Percentiles rank a stretch among this genome's conserved stretches.
These are phyloP conservation scores for Sanghuangporus sanghuang DNA, from an alignment of 1,284 basidiomycete genomes.

Conservation along the genomic window DNA sequence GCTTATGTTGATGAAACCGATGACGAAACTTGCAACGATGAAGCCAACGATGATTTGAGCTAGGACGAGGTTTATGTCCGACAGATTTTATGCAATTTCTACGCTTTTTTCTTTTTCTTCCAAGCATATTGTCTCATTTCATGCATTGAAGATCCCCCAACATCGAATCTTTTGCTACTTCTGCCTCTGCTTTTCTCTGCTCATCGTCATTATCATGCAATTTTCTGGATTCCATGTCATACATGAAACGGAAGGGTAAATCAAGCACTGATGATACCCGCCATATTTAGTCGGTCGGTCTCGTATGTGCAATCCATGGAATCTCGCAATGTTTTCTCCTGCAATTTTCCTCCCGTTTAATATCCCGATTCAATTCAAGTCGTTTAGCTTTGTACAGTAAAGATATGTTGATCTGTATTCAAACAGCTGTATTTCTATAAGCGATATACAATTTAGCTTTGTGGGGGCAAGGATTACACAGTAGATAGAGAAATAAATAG, in stretches of 20 bases:
- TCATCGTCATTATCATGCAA: neutral
- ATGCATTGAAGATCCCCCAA: neutral
- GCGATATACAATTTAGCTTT: neutral
- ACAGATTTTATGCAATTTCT: neutral
- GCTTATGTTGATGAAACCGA: neutral
- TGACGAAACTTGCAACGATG: neutral
- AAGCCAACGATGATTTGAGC: neutral
- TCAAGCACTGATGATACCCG: neutral
- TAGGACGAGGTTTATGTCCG: neutral
- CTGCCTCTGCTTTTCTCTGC: neutral
- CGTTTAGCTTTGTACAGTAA: constrained; percentile 1
- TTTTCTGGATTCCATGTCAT: neutral
- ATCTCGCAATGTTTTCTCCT: neutral
- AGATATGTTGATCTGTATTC: constrained; percentile 3
- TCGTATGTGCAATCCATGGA: neutral
- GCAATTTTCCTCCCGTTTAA: neutral
- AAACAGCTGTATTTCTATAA: constrained; percentile 11
- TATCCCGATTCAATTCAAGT: neutral
- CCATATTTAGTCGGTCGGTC: neutral
- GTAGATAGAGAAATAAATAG: constrained; percentile 6
- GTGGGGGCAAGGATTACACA: neutral
- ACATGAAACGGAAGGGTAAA: neutral
- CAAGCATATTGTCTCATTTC: neutral
- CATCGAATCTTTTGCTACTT: neutral
- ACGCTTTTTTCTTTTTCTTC: neutral